A percentile compares a stretch with the other conserved stretches of the same genome.
phyloP scores from a whole-genome alignment of 1,284 basidiomycete genomes.

The Heterobasidion parviporum region DNA sequence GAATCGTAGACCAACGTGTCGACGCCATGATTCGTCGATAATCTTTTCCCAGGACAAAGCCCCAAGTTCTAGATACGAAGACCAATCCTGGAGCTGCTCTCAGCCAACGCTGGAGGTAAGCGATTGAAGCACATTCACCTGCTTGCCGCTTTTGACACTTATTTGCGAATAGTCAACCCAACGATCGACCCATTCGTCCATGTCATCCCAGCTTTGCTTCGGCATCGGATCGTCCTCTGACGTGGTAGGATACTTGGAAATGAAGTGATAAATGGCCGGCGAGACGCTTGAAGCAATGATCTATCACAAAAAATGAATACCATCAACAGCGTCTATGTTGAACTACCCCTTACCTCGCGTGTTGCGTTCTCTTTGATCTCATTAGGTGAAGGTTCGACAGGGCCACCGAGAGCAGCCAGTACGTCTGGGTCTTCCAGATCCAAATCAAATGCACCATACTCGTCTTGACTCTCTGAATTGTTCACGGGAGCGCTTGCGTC shows the following conservation, averaged over 20 bases:
- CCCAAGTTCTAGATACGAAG: background rate
- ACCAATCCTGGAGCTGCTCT: background rate
- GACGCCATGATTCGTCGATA: background rate
- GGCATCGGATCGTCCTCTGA: background rate
- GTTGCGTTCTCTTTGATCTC: background rate
- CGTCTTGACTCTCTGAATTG: constrained; percentile 65
- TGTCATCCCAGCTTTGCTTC: background rate
- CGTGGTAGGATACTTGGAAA: background rate
- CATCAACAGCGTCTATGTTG: background rate
- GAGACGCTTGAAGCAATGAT: background rate
- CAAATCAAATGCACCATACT: constrained; percentile 45
- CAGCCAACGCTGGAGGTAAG: background rate
- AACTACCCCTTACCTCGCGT: background rate
- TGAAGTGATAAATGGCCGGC: background rate
- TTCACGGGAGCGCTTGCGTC: too few relatives aligned
- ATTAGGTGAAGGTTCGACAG: background rate
- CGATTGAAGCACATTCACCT: background rate
- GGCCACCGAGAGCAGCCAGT: constrained; percentile 31
- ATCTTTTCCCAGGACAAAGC: background rate
- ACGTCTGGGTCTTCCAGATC: constrained; percentile 58
- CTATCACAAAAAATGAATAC: background rate
- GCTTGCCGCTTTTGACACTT: background rate
- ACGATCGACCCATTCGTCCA: background rate
- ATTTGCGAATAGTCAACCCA: background rate
- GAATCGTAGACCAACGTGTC: background rate